Conservation (phyloP, 768 basidiomycete genomes). For the Trametes cinnabarina region DNA sequence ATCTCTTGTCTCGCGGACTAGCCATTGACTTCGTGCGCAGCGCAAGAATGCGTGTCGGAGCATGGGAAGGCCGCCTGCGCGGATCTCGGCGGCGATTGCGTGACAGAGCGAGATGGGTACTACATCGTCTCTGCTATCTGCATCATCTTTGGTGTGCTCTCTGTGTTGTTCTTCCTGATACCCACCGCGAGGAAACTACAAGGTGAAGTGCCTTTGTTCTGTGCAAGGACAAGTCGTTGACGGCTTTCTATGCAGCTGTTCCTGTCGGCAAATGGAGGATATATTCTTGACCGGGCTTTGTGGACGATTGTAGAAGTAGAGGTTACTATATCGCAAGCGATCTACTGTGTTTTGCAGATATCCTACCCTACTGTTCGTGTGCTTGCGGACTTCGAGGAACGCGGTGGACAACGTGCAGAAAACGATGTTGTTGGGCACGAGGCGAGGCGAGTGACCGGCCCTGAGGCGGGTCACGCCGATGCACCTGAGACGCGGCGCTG, state of each 20-base stretch:
- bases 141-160: conserved; percentile 67
- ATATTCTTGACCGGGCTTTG: conserved; percentile 36
- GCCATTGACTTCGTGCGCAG: conserved; percentile 36
- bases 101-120: conserved; percentile 88
- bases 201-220: conserved; percentile 50
- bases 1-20: background rate
- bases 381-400: background rate
- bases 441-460: conserved; percentile 20
- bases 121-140: conserved; percentile 83
- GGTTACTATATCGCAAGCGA: conserved; percentile 9
- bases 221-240: background rate
- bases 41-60: conserved; percentile 89
- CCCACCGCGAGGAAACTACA: conserved; percentile 86
- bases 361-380: background rate
- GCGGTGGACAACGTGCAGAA: conserved; percentile 5
- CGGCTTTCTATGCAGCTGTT: conserved; percentile 44
- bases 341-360: background rate
- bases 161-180: conserved; percentile 73
- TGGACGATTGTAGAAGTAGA: conserved; percentile 18
- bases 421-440: conserved; percentile 1
- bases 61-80: conserved; percentile 80
- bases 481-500: background rate
- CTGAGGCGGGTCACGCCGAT: conserved; percentile 26
- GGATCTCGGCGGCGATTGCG: conserved; percentile 73
- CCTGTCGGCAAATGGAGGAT: conserved; percentile 74